Evolutionary conservation across 2,329 filamentous ascomycete species (phyloP).

Genomic region (Diaporthe vexans): DNA sequence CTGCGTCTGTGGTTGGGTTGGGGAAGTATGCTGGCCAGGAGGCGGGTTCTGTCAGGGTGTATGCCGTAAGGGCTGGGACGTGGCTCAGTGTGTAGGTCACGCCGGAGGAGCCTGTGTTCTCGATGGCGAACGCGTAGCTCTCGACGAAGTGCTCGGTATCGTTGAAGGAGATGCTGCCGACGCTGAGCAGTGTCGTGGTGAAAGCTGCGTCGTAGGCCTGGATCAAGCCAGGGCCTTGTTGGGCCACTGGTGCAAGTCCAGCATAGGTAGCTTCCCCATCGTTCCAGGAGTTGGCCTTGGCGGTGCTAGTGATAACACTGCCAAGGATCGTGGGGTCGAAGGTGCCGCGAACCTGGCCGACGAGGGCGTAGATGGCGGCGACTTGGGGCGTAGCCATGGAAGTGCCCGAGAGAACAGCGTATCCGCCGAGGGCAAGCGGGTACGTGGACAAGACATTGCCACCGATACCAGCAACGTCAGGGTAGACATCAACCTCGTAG

Average conservation of each 20-base stretch:
- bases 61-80: constrained; percentile 53
- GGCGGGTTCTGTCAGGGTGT: constrained; percentile 46
- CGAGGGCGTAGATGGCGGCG: constrained; percentile 51
- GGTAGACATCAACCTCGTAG: constrained; percentile 48
- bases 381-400: constrained; percentile 55
- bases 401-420: constrained; percentile 53
- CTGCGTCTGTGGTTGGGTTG: constrained; percentile 37
- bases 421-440: constrained; percentile 50
- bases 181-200: constrained; percentile 53
- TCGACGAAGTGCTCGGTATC: constrained; percentile 54
- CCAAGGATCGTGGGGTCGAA: constrained; percentile 48
- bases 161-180: constrained; percentile 58
- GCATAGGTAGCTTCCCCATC: constrained; percentile 45
- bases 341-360: constrained; percentile 51
- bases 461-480: constrained; percentile 52
- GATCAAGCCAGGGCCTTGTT: constrained; percentile 53
- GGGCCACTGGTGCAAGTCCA: constrained; percentile 47
- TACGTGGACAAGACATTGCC: constrained; percentile 53
- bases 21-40: constrained; percentile 28
- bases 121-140: constrained; percentile 53
- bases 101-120: constrained; percentile 54
- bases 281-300: constrained; percentile 50
- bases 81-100: constrained; percentile 55
- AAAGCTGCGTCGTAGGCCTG: constrained; percentile 53
- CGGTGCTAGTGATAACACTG: constrained; percentile 47